Base-by-base conservation (phyloP, 148 eudicot species). In the Agrostemma githago region DNA sequence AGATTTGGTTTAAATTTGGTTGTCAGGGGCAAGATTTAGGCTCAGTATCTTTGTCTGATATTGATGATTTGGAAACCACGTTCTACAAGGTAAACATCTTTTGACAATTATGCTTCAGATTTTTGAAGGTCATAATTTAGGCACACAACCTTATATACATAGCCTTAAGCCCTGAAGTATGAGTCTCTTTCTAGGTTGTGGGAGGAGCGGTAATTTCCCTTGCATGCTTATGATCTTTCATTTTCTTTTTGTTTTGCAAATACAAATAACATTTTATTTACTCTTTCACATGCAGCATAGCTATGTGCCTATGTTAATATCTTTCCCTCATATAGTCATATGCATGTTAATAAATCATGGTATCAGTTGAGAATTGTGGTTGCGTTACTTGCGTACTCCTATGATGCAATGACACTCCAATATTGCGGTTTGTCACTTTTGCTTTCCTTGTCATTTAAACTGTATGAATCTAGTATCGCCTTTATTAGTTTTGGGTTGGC, bases 1-100 rank as follows among this genome's bases (percentile, higher is more conserved):
- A 8, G 14, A 11, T 65, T 14, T 6, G n/a, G 19, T 51, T 79
- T 26, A 26, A 26, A 26, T 26, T 26, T 26, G 34, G 34, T 26
- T 63, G 58, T 57, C 82, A 76, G 80, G 80, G 70, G 68, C 89
- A 90, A 88, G 92, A 85, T 77, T 82, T 82, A 40, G 87, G 77
- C 69, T 42, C 83, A 38, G 90, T 88, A 81, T 95, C 97, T 43
- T 79, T 88, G 74, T 87, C 93, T 67, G 96, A 90, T 48, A 66
- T 90, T 46, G 98, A 95, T 86, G 98, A 95, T 85, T 79, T 95
- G 63, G 83, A 94, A 68, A 95, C 89, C 62, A 95, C 96, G 73
- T 95, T 90, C 82, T 80, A 87, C 46, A 95, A 95, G 97, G 98
- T 92, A 51, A 84, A 83, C 72, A 76, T 65, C 75, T 20, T 53